Evolutionary conservation across 2,329 filamentous ascomycete genomes (phyloP), one percentile per base, ranked within the genome.

Genomic region (Rhynchosporium secalis): DNA sequence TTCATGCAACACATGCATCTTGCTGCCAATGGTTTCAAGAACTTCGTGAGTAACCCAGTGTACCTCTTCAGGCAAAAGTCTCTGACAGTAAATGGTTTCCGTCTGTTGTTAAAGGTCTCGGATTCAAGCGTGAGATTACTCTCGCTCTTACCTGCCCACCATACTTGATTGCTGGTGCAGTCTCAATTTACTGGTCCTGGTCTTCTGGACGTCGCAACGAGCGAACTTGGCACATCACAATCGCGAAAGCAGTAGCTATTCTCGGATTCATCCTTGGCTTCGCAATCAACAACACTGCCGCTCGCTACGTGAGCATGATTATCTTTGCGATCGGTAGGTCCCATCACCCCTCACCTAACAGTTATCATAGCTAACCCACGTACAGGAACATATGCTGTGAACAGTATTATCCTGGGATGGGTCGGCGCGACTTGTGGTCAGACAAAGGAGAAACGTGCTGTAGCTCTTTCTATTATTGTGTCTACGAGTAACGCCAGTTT

Each of bases 1-100:
- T 71, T 80, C 63, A 80, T 80, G 78, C 76, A 78, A 62, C 79
- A 81, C 65, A 76, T 79, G 71, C 78, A 81, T 66, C 67, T 80
- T 47, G 77, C 76, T 9, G 77, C 78, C 67, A 76, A 64, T 41
- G 71, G 71, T 3, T 68, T 66, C 57, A 63, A 64, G 54, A 64
- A 78, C 66, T 75, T 73, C 55, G 58, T 61, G 48, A 2, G 58
- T 20, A 40, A 1, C 29, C n/a, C 41, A 13, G 15, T 10, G 4
- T 31, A 15, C 13, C n/a, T 31, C 8, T 15, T 40, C 40, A 1
- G 15, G 2, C 1, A n/a, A 15, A 5, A 47, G 7, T 38, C 29
- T 46, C 40, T 54, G 40, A 47, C 43, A 58, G 7, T 13, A 7
- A 48, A 10, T 15, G 56, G 58, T 69, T 72, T 40, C 70, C 69